Evolutionary conservation across 495 filamentous ascomycete species (phyloP).

Genomic region (Hyaloscypha finlandica): DNA sequence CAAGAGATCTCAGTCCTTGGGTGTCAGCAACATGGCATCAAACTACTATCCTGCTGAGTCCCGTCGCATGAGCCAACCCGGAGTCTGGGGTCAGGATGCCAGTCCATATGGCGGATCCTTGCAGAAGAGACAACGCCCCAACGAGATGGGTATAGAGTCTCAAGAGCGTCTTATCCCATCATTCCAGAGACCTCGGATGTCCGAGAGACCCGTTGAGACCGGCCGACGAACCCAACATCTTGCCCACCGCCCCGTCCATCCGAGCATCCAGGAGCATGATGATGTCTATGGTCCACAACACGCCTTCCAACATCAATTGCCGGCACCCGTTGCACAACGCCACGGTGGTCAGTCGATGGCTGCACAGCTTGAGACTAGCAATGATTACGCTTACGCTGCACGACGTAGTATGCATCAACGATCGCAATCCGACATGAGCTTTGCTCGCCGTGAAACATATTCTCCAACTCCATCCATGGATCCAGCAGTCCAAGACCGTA

Average conservation of each 20-base stretch:
- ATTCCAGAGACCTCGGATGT: constrained; percentile 7
- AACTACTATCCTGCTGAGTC: constrained; percentile 5
- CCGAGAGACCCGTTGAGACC: constrained; percentile 11
- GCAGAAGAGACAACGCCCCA: constrained; percentile 29
- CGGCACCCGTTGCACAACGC: constrained; percentile 26
- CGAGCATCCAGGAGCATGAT: constrained; percentile 27
- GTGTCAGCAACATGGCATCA: constrained; percentile 26
- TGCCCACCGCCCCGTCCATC: constrained; percentile 19
- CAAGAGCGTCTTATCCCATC: neutral
- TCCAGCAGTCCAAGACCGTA: neutral
- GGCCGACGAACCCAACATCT: constrained; percentile 20
- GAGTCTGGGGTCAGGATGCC: constrained; percentile 15
- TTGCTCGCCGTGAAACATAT: constrained; percentile 13
- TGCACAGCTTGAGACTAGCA: constrained; percentile 22
- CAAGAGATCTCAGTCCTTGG: constrained; percentile 44
- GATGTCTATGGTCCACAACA: constrained; percentile 8
- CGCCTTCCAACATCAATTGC: constrained; percentile 17
- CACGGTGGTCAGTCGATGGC: constrained; percentile 20
- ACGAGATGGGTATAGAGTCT: constrained; percentile 10
- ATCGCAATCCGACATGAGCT: constrained; percentile 30
- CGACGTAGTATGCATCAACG: constrained; percentile 22
- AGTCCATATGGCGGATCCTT: neutral
- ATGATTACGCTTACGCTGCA: constrained; percentile 1
- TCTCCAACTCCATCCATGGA: constrained; percentile 6
- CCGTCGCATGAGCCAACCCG: constrained; percentile 19